A percentile compares a stretch with the other conserved stretches of the same genome.
Conservation (phyloP, 2,329 filamentous ascomycete species). For the Fusarium sp. region DNA sequence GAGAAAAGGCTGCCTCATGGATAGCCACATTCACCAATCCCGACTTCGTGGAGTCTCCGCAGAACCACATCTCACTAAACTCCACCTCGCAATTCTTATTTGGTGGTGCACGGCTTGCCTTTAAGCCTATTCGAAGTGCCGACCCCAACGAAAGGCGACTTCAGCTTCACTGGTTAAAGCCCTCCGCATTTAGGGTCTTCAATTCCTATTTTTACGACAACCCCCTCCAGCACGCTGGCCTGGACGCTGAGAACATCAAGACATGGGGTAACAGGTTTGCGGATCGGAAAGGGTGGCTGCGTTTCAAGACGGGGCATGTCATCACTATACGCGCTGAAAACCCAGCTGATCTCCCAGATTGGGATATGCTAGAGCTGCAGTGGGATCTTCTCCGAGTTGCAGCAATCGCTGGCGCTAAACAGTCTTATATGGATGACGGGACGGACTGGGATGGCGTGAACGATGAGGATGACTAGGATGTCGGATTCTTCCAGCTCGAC, state of each 20-base stretch:
- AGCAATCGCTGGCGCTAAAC: constrained; percentile 3
- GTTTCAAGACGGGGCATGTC: constrained; percentile 1
- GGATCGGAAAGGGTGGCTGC: not conserved
- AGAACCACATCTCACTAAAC: not conserved
- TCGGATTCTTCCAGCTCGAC: not conserved
- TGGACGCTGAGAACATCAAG: not conserved
- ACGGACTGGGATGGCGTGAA: not conserved
- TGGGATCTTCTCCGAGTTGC: constrained; percentile 3
- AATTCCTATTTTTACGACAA: not conserved
- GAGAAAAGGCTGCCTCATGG: not conserved
- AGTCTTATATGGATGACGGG: not conserved
- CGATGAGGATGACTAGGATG: not conserved
- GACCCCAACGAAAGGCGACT: not conserved
- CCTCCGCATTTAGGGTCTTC: not conserved
- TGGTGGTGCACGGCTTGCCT: not conserved
- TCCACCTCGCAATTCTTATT: not conserved
- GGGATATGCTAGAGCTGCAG: constrained; percentile 4
- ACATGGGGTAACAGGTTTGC: not conserved
- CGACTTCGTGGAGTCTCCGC: not conserved
- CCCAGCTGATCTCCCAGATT: not conserved
- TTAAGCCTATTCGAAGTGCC: not conserved
- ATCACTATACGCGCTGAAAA: not conserved
- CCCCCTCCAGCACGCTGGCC: not conserved
- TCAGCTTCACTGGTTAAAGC: constrained; percentile 1
- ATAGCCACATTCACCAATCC: not conserved